These are phyloP conservation scores for Citrus unshiu DNA, from an alignment of 345 rosid genomes.

Conservation along the genomic window DNA sequence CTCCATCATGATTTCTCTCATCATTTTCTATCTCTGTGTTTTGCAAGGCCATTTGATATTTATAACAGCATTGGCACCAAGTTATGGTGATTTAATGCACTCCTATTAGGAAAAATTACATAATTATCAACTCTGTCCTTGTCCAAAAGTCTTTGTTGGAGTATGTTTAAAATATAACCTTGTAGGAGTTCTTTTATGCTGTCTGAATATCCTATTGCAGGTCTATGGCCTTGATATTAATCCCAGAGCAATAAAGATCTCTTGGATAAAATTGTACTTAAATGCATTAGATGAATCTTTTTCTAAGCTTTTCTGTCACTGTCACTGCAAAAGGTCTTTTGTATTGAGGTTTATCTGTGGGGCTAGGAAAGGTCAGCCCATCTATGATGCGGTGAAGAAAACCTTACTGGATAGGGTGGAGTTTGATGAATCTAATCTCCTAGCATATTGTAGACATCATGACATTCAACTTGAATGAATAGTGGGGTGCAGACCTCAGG, in stretches of 20 bases:
- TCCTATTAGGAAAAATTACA: background rate
- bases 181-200: constrained; percentile 5
- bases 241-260: constrained; percentile 70
- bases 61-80: background rate
- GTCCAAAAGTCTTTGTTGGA: background rate
- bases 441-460: constrained; percentile 65
- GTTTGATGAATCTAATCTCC: constrained; percentile 90
- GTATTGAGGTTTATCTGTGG: no score
- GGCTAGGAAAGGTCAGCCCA: no score
- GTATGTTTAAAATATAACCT: background rate
- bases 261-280: constrained; percentile 88
- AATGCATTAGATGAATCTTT: constrained; percentile 36
- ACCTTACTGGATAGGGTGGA: constrained; percentile 91
- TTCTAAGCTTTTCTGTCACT: no score
- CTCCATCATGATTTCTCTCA: background rate
- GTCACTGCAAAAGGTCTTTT: no score
- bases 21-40: background rate
- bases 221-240: constrained; percentile 95
- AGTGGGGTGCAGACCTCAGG: no score
- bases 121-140: background rate
- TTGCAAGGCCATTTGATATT: background rate
- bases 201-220: constrained; percentile 37
- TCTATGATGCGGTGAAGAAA: constrained; percentile 51
- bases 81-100: background rate
- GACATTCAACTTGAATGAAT: constrained; percentile 23